Conservation (phyloP, 371 early-diverging fungal species). For the Mycotypha africana region DNA sequence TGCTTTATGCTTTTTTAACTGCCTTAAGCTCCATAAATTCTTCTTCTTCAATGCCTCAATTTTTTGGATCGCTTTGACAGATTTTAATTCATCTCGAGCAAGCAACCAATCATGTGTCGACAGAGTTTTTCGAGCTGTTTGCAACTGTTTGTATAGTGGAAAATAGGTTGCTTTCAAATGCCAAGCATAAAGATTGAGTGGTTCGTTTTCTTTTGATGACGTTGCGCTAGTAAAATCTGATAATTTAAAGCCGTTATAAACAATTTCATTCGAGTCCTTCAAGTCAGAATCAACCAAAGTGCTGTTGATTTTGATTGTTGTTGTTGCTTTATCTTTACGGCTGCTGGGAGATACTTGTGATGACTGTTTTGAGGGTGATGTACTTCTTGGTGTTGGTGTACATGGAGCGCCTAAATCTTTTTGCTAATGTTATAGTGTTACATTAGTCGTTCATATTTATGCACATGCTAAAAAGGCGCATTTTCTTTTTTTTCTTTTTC, state of each 20-base stretch:
- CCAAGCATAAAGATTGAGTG: slow-evolving; percentile 66
- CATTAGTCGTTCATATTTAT: no score
- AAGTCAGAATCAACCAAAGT: no score
- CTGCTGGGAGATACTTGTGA: not conserved
- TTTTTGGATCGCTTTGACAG: slow-evolving; percentile 63
- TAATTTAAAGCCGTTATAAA: slow-evolving; percentile 53
- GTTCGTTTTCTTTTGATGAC: slow-evolving; percentile 13
- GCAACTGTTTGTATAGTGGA: slow-evolving; percentile 65
- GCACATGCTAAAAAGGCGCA: no score
- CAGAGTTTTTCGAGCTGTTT: slow-evolving; percentile 68
- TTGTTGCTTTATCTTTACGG: not conserved
- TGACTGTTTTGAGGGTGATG: not conserved
- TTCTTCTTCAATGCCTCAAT: slow-evolving; percentile 77
- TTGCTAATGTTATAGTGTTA: no score
- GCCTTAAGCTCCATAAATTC: slow-evolving; percentile 78
- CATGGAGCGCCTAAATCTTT: no score
- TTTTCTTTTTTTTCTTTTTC: no score
- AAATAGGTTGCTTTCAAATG: slow-evolving; percentile 64
- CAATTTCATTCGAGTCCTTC: slow-evolving; percentile 37
- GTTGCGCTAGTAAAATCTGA: not conserved
- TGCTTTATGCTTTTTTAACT: slow-evolving; percentile 66
- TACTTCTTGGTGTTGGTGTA: no score
- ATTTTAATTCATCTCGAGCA: slow-evolving; percentile 80
- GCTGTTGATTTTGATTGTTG: not conserved
- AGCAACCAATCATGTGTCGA: slow-evolving; percentile 84